These are phyloP conservation scores for Macrophomina phaseolina DNA, from an alignment of 2,329 filamentous ascomycete species.

Conservation along the genomic window DNA sequence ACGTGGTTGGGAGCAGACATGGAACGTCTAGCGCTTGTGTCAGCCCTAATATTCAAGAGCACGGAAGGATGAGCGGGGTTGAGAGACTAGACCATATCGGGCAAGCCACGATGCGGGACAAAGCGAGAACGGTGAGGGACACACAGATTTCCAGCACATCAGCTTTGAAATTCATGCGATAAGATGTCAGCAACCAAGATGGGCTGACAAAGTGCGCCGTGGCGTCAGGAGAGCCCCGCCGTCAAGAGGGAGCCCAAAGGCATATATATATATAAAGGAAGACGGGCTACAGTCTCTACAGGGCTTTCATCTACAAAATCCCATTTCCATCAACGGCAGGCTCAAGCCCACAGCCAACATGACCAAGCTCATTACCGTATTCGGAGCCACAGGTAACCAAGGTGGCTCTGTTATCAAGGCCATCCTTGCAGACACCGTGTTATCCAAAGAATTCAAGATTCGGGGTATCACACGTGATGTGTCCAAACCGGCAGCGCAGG, in stretches of 20 bases:
- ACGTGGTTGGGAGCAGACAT: no score
- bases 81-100: not conserved
- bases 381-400: slow-evolving; percentile 66
- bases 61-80: not conserved
- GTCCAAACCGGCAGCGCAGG: slow-evolving; percentile 32
- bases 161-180: not conserved
- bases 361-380: slow-evolving; percentile 58
- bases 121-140: not conserved
- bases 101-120: not conserved
- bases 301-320: no score
- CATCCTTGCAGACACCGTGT: slow-evolving; percentile 33
- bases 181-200: not conserved
- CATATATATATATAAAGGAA: not conserved
- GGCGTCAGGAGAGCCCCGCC: not conserved
- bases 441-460: slow-evolving; percentile 44
- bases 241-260: not conserved
- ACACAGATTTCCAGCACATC: not conserved
- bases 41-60: not conserved
- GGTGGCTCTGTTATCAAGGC: slow-evolving; percentile 60
- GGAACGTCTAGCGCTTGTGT: not conserved
- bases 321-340: not conserved
- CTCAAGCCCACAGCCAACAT: not conserved
- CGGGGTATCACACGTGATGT: slow-evolving; percentile 62
- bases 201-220: not conserved
- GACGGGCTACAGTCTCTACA: not conserved